Evolutionary conservation across 1,284 basidiomycete genomes (phyloP), one percentile per base, ranked within the genome.

Genomic region (Leucocoprinus gongylophorus): DNA sequence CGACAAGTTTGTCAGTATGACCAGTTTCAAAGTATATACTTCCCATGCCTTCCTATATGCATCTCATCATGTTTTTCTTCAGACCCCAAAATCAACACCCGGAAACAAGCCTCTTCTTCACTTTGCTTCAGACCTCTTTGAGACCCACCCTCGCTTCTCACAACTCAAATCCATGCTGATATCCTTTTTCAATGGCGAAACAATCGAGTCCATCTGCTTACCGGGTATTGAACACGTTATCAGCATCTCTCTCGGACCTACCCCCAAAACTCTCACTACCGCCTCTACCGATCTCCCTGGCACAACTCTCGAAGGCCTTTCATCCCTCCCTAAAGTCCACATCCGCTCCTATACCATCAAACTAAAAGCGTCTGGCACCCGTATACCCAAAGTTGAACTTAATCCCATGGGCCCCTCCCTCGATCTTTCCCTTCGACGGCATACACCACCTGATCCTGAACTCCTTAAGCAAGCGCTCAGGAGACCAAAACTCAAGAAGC

Each of bases 101-200:
- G 95, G 95, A n/a, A 85, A 93, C 61, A 85, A 89, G 60, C 95
- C 95, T 46, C 71, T 98, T 59, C 87, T 99, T 74, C 93, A 97
- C 65, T 99, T 99, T 66, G 91, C 91, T 28, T 95, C 91, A 2
- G 89, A 92, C 57, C 76, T 95, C 13, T 97, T 95, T 68, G 91
- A 95, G 61, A 85, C 88, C 0, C 91, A 95, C 67, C 91, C 93
- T 3, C 85, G 89, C 3, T 93, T 88, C 67, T 73, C 84, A n/a
- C 91, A 94, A 62, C 79, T 98, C 62, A 98, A 97, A 74, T 95
- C 90, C 1, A 76, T 95, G 63, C 77, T 99, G 5, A 79, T 98
- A 62, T 86, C 88, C 64, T 88, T 97, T 67, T 92, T 94, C 73
- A 90, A 90, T 55, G 91, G 85, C 38, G 88, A 97, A 71, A 81